Percentiles rank a stretch among this genome's conserved stretches.
Evolutionary conservation across 2,329 filamentous ascomycete genomes (phyloP).

Genomic region (Xylariomycetidae sp.): DNA sequence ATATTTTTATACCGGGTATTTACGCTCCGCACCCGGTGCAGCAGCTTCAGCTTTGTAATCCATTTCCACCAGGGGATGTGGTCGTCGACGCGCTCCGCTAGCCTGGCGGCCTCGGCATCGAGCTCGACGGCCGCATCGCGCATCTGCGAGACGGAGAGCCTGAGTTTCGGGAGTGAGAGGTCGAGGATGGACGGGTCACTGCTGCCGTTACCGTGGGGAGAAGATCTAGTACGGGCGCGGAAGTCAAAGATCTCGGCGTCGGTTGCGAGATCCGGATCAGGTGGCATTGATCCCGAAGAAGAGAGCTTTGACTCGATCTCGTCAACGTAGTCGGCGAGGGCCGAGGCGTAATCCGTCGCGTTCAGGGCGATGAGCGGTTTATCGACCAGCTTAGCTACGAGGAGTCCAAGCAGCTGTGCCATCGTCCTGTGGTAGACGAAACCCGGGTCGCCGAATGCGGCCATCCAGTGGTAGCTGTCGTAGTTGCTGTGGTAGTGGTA

Average conservation of each 20-base stretch:
- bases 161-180: slow-evolving; percentile 33
- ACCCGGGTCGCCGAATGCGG: slow-evolving; percentile 66
- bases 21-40: slow-evolving; percentile 56
- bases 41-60: slow-evolving; percentile 61
- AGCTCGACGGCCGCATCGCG: slow-evolving; percentile 36
- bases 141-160: slow-evolving; percentile 28
- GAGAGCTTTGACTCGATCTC: slow-evolving; percentile 46
- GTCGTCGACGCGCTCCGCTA: slow-evolving; percentile 32
- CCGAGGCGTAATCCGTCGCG: slow-evolving; percentile 59
- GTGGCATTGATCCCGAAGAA: no score
- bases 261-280: slow-evolving; percentile 17
- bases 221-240: slow-evolving; percentile 19
- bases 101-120: slow-evolving; percentile 37
- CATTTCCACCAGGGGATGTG: slow-evolving; percentile 76
- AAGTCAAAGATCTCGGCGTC: slow-evolving; percentile 26
- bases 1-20: slow-evolving; percentile 82
- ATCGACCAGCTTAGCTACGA: slow-evolving; percentile 58
- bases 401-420: slow-evolving; percentile 60
- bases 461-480: slow-evolving; percentile 88
- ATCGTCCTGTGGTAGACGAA: slow-evolving; percentile 63
- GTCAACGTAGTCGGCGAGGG: slow-evolving; percentile 48
- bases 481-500: slow-evolving; percentile 92
- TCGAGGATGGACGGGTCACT: slow-evolving; percentile 37
- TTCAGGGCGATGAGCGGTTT: slow-evolving; percentile 59
- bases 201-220: slow-evolving; percentile 13